These are phyloP conservation scores for Fusarium pseudonygamai DNA, from an alignment of 2,329 filamentous ascomycete genomes.

Conservation along the genomic window DNA sequence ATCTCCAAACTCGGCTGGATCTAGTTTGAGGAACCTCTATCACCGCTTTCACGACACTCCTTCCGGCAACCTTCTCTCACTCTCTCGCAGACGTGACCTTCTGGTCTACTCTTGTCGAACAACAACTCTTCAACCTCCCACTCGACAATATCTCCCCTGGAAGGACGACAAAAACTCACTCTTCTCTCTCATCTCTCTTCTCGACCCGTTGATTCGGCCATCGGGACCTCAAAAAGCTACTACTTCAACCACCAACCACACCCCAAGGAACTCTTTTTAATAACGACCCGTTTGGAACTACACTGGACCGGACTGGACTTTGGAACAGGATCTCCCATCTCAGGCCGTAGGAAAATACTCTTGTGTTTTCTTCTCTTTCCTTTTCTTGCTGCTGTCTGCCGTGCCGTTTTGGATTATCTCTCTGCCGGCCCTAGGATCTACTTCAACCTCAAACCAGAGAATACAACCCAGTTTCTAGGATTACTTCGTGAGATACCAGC, in stretches of 20 bases:
- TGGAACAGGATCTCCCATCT: conserved; percentile 42
- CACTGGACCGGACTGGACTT: conserved; percentile 40
- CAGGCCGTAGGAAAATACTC: conserved; percentile 40
- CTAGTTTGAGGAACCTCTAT: conserved; percentile 40
- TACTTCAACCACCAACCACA: conserved; percentile 33
- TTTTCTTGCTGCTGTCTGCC: conserved; percentile 33
- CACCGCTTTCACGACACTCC: conserved; percentile 51
- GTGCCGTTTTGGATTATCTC: conserved; percentile 39
- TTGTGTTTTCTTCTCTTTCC: conserved; percentile 38
- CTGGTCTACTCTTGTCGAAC: conserved; percentile 40
- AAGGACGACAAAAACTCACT: conserved; percentile 25
- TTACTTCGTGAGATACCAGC: conserved; percentile 41
- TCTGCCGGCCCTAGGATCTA: conserved; percentile 29
- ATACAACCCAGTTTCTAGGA: conserved; percentile 36
- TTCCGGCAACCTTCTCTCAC: conserved; percentile 45
- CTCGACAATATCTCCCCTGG: conserved; percentile 27
- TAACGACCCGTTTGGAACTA: conserved; percentile 42
- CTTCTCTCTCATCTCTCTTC: conserved; percentile 21
- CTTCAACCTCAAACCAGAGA: conserved; percentile 8
- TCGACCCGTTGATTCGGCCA: conserved; percentile 64
- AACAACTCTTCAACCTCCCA: conserved; percentile 14
- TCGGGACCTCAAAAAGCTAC: conserved; percentile 43
- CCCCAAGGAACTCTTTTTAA: conserved; percentile 34
- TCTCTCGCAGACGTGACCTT: conserved; percentile 40
- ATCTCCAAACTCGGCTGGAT: conserved; percentile 31